phyloP scores from a whole-genome alignment of 257 asterid genomes.

The Solanum pennellii region DNA sequence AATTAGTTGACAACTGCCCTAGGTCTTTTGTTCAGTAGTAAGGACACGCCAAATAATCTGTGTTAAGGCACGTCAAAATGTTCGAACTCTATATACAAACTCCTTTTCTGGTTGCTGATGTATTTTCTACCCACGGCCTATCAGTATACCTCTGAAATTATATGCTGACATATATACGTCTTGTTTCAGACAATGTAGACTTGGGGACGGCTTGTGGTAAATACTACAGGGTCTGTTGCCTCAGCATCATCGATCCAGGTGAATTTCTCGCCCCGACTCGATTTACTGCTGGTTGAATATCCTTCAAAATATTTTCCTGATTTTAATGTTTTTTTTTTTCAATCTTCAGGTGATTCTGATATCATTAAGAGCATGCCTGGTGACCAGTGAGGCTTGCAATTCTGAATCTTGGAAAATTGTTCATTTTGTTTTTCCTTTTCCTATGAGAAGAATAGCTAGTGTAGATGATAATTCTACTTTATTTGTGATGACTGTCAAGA shows the following conservation, averaged over 20 bases:
- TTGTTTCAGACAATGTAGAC: conserved; percentile 52
- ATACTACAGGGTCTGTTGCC: conserved; percentile 64
- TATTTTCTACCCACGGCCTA: background rate
- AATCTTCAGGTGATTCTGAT: conserved; percentile 57
- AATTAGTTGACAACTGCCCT: background rate
- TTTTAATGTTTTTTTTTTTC: background rate
- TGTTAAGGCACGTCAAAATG: background rate
- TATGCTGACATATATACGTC: background rate
- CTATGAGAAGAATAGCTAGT: background rate
- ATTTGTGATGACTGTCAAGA: background rate
- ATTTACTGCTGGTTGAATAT: background rate
- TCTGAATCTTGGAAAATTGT: background rate
- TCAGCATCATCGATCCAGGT: conserved; percentile 71
- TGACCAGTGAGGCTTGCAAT: conserved; percentile 28
- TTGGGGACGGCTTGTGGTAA: conserved; percentile 76
- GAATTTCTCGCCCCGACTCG: background rate
- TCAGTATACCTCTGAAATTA: background rate
- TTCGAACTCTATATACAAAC: background rate
- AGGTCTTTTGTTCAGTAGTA: background rate
- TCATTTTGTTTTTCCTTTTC: background rate
- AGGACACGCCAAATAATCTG: background rate
- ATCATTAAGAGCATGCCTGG: conserved; percentile 50
- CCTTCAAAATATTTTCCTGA: background rate
- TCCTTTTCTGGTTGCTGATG: background rate
- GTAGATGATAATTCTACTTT: background rate